A percentile compares a stretch with the other conserved stretches of the same genome.
Conservation (phyloP, 2,329 filamentous ascomycete genomes). For the Shiraia sp. region DNA sequence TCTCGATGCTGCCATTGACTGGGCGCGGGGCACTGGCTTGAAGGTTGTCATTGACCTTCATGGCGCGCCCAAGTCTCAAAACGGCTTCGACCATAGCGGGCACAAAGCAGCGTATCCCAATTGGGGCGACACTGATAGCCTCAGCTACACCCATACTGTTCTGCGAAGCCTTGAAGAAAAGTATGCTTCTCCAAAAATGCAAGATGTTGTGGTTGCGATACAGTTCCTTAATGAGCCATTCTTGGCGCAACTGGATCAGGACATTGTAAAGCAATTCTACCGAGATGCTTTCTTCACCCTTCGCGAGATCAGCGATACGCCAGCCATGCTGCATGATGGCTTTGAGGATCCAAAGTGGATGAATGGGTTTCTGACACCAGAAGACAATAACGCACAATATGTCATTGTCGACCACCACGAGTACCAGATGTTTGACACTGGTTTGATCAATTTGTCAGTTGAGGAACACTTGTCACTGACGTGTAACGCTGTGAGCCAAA, state of each 20-base stretch:
- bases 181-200: slow-evolving; percentile 56
- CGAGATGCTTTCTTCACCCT: slow-evolving; percentile 57
- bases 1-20: slow-evolving; percentile 59
- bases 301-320: slow-evolving; percentile 50
- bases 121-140: slow-evolving; percentile 54
- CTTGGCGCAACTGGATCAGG: slow-evolving; percentile 51
- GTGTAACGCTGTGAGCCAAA: slow-evolving; percentile 54
- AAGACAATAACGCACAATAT: slow-evolving; percentile 53
- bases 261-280: slow-evolving; percentile 58
- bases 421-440: slow-evolving; percentile 65
- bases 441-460: slow-evolving; percentile 53
- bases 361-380: slow-evolving; percentile 62
- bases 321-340: slow-evolving; percentile 62
- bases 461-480: slow-evolving; percentile 59
- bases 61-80: slow-evolving; percentile 57
- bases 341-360: slow-evolving; percentile 58
- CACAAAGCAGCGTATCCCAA: slow-evolving; percentile 48
- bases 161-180: slow-evolving; percentile 61
- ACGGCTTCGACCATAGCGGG: slow-evolving; percentile 66
- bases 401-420: slow-evolving; percentile 70
- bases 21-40: slow-evolving; percentile 57
- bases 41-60: slow-evolving; percentile 64
- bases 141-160: slow-evolving; percentile 57
- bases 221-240: slow-evolving; percentile 62
- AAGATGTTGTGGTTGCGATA: slow-evolving; percentile 63